These are phyloP conservation scores for Schizochytrium sp. DNA, from an alignment of 108 stramenopile species.

Conservation along the genomic window DNA sequence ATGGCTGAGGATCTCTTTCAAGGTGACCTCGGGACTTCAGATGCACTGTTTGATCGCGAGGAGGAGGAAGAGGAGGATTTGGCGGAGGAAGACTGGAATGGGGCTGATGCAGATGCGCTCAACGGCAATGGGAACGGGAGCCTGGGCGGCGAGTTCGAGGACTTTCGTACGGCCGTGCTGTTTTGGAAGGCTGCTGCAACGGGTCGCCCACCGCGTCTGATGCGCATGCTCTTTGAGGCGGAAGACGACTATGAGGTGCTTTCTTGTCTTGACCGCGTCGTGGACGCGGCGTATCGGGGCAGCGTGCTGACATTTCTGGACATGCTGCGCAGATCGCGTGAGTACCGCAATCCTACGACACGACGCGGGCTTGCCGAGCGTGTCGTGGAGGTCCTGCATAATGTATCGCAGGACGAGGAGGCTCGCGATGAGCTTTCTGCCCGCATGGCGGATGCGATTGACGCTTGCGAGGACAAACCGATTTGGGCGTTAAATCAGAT, in stretches of 20 bases:
- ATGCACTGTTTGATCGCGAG: not conserved
- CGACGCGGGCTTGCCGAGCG: not conserved
- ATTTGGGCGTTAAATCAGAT: not conserved
- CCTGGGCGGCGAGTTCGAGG: not conserved
- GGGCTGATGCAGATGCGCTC: not conserved
- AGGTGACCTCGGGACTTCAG: not conserved
- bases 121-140: not conserved
- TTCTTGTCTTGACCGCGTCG: not conserved
- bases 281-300: not conserved
- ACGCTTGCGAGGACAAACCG: constrained; percentile 1
- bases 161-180: not conserved
- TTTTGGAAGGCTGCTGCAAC: not conserved
- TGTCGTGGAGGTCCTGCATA: not conserved
- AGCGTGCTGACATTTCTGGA: not conserved
- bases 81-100: not conserved
- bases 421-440: not conserved
- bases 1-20: not conserved
- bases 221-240: not conserved
- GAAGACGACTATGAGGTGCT: not conserved
- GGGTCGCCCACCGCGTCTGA: not conserved
- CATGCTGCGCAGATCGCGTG: not conserved
- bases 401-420: not conserved
- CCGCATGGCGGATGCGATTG: not conserved
- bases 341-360: not conserved
- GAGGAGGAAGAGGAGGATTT: not conserved